Conservation (phyloP, 2,329 filamentous ascomycete species). For the Bimuria novae-zelandiae region DNA sequence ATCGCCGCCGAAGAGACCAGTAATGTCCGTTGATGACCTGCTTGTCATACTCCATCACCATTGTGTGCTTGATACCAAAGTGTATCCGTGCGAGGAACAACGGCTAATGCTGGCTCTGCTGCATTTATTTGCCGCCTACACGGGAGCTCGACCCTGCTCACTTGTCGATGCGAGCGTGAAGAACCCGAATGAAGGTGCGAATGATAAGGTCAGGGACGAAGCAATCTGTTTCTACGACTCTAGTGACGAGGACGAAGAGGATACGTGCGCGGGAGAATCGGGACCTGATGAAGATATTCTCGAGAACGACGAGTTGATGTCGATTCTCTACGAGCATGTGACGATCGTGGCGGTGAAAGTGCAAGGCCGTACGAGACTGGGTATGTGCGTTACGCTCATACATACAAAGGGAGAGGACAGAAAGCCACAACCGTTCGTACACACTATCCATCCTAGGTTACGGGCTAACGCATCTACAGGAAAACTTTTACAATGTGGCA, state of each 20-base stretch:
- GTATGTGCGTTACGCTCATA: neutral
- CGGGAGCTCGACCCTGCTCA: neutral
- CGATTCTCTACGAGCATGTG: constrained; percentile 1
- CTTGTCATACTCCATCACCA: neutral
- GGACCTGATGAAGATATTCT: neutral
- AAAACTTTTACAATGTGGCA: neutral
- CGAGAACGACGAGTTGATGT: neutral
- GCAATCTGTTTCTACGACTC: constrained; percentile 1
- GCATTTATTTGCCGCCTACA: neutral
- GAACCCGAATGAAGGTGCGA: neutral
- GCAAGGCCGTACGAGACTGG: neutral
- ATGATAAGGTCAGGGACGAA: neutral
- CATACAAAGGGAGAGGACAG: constrained; percentile 7
- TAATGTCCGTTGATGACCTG: neutral
- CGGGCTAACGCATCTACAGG: neutral
- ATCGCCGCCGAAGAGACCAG: neutral
- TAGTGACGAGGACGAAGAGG: neutral
- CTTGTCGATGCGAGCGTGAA: constrained; percentile 1
- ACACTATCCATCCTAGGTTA: neutral
- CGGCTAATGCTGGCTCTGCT: neutral
- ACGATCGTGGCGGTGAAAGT: neutral
- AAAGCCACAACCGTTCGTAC: constrained; percentile 3
- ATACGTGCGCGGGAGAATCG: neutral
- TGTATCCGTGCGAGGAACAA: constrained; percentile 3
- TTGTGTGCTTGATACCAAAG: neutral